A percentile compares a stretch with the other conserved stretches of the same genome.
Conservation (phyloP, 371 early-diverging fungal species). For the Syncephalastrum racemosum region DNA sequence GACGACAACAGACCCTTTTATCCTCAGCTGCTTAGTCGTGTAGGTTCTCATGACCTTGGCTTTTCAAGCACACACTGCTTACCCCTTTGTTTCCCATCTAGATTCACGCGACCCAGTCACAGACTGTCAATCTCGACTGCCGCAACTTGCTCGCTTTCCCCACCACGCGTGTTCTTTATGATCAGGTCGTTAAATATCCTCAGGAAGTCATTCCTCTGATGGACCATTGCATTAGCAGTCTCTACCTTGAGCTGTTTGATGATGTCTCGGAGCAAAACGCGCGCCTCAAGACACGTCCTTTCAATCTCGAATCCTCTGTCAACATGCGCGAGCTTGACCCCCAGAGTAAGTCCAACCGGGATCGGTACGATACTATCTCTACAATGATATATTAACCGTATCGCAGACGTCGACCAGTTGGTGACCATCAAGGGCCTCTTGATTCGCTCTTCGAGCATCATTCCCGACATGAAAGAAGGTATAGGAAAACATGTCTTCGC, state of each 20-base stretch:
- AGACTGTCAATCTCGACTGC: slow-evolving; percentile 89
- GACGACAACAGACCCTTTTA: slow-evolving; percentile 70
- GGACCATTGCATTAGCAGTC: slow-evolving; percentile 88
- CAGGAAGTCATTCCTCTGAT: slow-evolving; percentile 97
- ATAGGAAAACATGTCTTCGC: background rate
- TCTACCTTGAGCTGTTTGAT: slow-evolving; percentile 73
- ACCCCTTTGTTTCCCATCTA: slow-evolving; percentile 29
- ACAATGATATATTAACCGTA: background rate
- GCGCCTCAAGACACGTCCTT: slow-evolving; percentile 77
- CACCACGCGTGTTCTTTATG: slow-evolving; percentile 67
- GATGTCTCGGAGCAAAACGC: slow-evolving; percentile 56
- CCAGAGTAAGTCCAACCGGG: slow-evolving; percentile 36
- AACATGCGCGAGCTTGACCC: slow-evolving; percentile 98
- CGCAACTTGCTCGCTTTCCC: slow-evolving; percentile 77
- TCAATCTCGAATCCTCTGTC: slow-evolving; percentile 76
- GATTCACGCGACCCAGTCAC: slow-evolving; percentile 56
- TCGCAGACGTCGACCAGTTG: slow-evolving; percentile 93
- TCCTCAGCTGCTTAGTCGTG: slow-evolving; percentile 54
- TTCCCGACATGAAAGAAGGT: slow-evolving; percentile 94
- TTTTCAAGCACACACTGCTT: background rate
- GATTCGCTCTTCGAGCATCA: slow-evolving; percentile 89
- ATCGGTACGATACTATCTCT: background rate
- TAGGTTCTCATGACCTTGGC: slow-evolving; percentile 5
- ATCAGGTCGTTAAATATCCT: slow-evolving; percentile 94
- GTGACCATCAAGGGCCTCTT: slow-evolving; percentile 96